A percentile compares a stretch with the other conserved stretches of the same genome.
Conservation (phyloP, 2,329 filamentous ascomycete species). For the Tothia fuscella region DNA sequence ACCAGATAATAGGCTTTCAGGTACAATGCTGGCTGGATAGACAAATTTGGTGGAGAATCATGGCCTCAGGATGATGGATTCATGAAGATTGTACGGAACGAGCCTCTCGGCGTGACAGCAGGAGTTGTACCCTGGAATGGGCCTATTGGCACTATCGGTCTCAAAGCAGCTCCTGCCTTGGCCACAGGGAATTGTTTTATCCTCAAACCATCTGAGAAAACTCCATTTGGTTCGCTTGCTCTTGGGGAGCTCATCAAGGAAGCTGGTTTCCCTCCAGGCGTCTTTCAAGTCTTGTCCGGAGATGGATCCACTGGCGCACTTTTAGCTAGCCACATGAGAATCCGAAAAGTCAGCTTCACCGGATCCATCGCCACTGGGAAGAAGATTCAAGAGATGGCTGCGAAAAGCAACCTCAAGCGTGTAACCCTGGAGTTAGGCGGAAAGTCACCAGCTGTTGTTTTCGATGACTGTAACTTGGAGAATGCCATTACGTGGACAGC, state of each 20-base stretch:
- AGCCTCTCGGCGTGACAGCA: conserved; percentile 31
- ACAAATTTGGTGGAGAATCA: conserved; percentile 28
- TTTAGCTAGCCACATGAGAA: conserved; percentile 26
- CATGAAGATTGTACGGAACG: conserved; percentile 29
- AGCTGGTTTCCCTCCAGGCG: conserved; percentile 30
- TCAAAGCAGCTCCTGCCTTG: conserved; percentile 25
- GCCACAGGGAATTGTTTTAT: conserved; percentile 26
- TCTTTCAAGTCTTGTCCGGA: conserved; percentile 28
- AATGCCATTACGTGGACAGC: conserved; percentile 27
- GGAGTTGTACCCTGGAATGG: conserved; percentile 33
- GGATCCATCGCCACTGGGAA: conserved; percentile 27
- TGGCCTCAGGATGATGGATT: conserved; percentile 36
- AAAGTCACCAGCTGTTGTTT: conserved; percentile 32
- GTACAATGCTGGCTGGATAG: conserved; percentile 29
- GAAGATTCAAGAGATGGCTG: conserved; percentile 29
- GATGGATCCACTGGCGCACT: conserved; percentile 26
- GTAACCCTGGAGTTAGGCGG: conserved; percentile 34
- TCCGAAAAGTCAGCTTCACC: conserved; percentile 31
- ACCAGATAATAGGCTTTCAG: conserved; percentile 20
- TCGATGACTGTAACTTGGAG: conserved; percentile 32
- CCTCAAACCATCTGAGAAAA: conserved; percentile 29
- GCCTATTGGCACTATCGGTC: conserved; percentile 26
- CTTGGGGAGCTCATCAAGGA: conserved; percentile 27
- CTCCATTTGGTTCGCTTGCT: conserved; percentile 27
- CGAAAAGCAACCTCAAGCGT: conserved; percentile 30